Conservation (phyloP, 2,329 filamentous ascomycete species). For the Colletotrichum gigasporum region DNA sequence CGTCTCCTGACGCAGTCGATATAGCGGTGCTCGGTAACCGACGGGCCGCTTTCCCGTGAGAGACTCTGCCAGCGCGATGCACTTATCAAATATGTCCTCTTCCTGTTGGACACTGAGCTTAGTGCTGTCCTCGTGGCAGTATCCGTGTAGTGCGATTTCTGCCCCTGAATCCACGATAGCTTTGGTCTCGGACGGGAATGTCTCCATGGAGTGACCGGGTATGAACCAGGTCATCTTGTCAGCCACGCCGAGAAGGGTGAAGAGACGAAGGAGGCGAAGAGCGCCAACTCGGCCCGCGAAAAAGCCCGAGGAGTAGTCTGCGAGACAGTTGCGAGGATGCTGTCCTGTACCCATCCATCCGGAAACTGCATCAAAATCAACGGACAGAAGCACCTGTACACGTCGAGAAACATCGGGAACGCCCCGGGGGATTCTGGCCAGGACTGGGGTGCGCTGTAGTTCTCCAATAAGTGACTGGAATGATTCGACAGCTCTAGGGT, state of each 20-base stretch:
- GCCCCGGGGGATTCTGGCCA: background rate
- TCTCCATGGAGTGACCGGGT: slow-evolving; percentile 60
- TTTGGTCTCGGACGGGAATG: slow-evolving; percentile 52
- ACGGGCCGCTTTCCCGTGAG: slow-evolving; percentile 50
- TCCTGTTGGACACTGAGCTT: slow-evolving; percentile 56
- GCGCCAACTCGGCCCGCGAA: slow-evolving; percentile 61
- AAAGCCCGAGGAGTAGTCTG: slow-evolving; percentile 59
- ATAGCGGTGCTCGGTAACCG: slow-evolving; percentile 59
- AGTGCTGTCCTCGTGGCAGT: slow-evolving; percentile 55
- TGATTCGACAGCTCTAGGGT: background rate
- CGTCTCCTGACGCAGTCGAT: slow-evolving; percentile 55
- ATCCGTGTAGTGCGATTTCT: slow-evolving; percentile 59
- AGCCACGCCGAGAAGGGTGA: slow-evolving; percentile 53
- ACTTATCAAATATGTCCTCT: slow-evolving; percentile 53
- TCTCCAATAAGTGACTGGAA: background rate
- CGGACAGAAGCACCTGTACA: slow-evolving; percentile 41
- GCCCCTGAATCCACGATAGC: slow-evolving; percentile 52
- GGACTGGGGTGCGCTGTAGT: background rate
- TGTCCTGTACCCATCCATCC: slow-evolving; percentile 63
- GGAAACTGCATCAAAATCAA: slow-evolving; percentile 64
- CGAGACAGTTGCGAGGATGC: slow-evolving; percentile 57
- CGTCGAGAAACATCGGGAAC: slow-evolving; percentile 19
- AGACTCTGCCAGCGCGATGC: slow-evolving; percentile 43
- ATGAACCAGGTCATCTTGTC: slow-evolving; percentile 62
- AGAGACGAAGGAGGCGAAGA: slow-evolving; percentile 54